phyloP scores from a whole-genome alignment of 495 filamentous ascomycete species.

The Astrocystis sublimbata region DNA sequence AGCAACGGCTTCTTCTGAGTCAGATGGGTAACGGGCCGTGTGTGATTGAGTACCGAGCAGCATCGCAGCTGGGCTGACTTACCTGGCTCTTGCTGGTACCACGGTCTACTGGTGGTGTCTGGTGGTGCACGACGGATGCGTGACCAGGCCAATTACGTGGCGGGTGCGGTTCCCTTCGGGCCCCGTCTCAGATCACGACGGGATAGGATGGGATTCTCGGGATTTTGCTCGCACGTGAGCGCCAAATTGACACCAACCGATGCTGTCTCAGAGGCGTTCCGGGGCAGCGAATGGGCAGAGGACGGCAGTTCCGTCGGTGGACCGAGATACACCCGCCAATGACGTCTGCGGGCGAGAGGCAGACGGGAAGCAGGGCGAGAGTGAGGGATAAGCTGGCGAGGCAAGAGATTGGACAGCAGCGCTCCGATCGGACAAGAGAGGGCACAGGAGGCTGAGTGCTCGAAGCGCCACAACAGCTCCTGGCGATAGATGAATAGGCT shows the following conservation, averaged over 20 bases:
- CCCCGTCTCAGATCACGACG: neutral
- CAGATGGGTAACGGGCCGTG: no score
- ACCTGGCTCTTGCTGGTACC: conserved; percentile 20
- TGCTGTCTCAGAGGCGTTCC: conserved; percentile 19
- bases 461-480: neutral
- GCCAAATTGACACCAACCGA: neutral
- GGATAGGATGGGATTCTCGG: neutral
- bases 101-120: conserved; percentile 15
- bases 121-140: neutral
- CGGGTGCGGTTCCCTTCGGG: neutral
- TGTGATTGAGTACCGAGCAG: conserved; percentile 18
- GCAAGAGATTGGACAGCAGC: neutral
- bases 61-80: conserved; percentile 31
- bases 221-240: conserved; percentile 4
- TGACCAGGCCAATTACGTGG: conserved; percentile 2
- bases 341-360: neutral
- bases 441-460: neutral
- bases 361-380: no score
- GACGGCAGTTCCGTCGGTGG: conserved; percentile 10
- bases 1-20: conserved; percentile 34
- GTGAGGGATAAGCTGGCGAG: conserved; percentile 1
- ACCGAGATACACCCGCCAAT: conserved; percentile 5
- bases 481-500: no score
- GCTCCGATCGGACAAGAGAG: no score
- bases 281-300: neutral